phyloP scores from a whole-genome alignment of 768 basidiomycete species.

The Russula sp. region DNA sequence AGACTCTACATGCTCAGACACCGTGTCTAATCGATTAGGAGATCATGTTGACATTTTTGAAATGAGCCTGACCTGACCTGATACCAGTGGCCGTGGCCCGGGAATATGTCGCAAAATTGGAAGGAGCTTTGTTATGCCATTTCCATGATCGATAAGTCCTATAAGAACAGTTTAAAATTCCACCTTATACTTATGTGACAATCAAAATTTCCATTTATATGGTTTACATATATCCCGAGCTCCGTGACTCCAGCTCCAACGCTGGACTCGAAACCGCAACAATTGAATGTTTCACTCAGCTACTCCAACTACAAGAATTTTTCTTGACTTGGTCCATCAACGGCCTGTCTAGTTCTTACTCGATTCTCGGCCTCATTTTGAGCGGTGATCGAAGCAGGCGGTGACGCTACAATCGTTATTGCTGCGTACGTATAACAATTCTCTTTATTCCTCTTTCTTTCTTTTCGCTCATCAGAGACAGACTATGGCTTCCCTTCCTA shows the following conservation, averaged over 20 bases:
- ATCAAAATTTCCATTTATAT: too few relatives aligned
- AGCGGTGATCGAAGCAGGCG: conserved; percentile 59
- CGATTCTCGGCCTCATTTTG: conserved; percentile 48
- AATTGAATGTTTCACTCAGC: conserved; percentile 43
- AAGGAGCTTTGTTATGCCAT: too few relatives aligned
- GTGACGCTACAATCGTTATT: conserved; percentile 64
- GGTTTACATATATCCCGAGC: too few relatives aligned
- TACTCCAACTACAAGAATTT: conserved; percentile 59
- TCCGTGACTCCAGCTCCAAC: too few relatives aligned
- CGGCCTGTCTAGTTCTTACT: conserved; percentile 36
- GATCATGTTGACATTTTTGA: too few relatives aligned
- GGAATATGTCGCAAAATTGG: too few relatives aligned
- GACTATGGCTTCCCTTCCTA: conserved; percentile 48
- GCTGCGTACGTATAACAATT: conserved; percentile 49
- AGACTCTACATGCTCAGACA: conserved; percentile 25
- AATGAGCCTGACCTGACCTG: too few relatives aligned
- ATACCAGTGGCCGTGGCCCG: too few relatives aligned
- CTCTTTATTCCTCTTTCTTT: conserved; percentile 17
- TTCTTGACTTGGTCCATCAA: conserved; percentile 68
- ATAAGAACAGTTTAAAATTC: too few relatives aligned
- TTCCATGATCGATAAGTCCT: too few relatives aligned
- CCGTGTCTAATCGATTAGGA: conserved; percentile 24
- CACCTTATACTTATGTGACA: too few relatives aligned
- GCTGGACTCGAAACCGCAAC: too few relatives aligned
- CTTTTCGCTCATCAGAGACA: conserved; percentile 32